These are phyloP conservation scores for Ligustrum vulgare DNA, from an alignment of 257 asterid genomes.

Conservation along the genomic window DNA sequence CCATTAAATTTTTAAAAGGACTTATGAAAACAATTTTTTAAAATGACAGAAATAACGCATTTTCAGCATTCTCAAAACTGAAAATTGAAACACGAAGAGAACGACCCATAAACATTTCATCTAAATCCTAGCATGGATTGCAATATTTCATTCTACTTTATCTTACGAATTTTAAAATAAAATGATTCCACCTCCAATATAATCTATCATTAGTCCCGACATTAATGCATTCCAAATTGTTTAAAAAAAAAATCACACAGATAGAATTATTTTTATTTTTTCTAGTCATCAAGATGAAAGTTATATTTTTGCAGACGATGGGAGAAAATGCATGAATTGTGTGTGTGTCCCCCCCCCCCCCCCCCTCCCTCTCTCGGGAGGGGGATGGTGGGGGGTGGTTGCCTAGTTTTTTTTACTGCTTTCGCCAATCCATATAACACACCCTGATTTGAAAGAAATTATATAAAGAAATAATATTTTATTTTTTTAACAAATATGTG, in stretches of 20 bases:
- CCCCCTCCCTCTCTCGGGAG: no score
- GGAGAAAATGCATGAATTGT: no score
- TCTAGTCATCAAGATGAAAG: neutral
- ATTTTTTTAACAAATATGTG: neutral
- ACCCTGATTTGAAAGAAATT: neutral
- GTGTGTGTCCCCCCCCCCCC: no score
- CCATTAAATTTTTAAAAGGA: no score
- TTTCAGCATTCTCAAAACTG: no score
- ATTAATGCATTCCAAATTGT: neutral
- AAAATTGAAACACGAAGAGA: no score
- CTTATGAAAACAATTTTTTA: no score
- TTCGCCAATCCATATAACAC: constrained; percentile 17
- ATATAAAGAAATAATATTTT: neutral
- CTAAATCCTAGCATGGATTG: no score
- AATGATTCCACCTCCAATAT: neutral
- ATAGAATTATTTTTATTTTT: neutral
- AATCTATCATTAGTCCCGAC: neutral
- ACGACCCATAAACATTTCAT: no score
- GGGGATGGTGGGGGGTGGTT: neutral
- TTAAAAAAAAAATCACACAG: neutral
- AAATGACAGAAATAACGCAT: no score
- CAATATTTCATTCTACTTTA: neutral
- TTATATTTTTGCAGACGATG: neutral
- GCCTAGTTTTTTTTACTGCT: neutral
- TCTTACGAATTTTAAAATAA: neutral